Base-by-base conservation (phyloP, 768 basidiomycete species). In the Phlebiopsis gigantea region DNA sequence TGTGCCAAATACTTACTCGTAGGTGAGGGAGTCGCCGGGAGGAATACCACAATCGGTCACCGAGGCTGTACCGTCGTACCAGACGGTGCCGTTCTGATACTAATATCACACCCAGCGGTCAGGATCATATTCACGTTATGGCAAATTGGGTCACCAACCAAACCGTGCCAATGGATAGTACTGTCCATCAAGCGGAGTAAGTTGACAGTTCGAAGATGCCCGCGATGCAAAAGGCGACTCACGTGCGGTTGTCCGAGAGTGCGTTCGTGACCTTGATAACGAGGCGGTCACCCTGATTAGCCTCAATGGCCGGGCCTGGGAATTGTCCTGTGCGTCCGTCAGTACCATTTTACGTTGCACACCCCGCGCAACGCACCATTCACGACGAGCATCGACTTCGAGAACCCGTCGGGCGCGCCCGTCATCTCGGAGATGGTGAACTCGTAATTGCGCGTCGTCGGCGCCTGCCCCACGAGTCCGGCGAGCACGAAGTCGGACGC, bases 31-130 rank as follows among this genome's bases (percentile, higher is more conserved):
- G 61, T 72, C 66, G 22, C 78, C 78, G 3, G 79, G 73, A n/a
- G 80, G 79, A 30, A 81, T 81, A 9, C 77, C 76, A 60, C 81
- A 81, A 61, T 81, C 75, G 0, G 79, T 77, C 44, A 81, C 71
- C 8, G 72, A 74, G 7, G 63, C 66, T 0, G 77, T 73, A 1
- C 80, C 80, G 52, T 81, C 80, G 62, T 75, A 79, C 58, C 71
- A 79, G 55, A 75, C 74, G 1, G 79, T 79, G 29, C 73, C 69
- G 53, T 77, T 77, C 60, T 74, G 77, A 34, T 69, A 64, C 51
- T 78, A 68, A 24, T 68, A 65, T 12, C 10, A 31, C 28, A 50
- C 29, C 5, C 28, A 50, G n/a, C 15, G 9, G 30, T 50, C 17
- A 50, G 21, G 15, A 30, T 30, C 12, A 4, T 14, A 10, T 17